Evolutionary conservation across 129 eudicot species (phyloP), one percentile per base, ranked within the genome.

Genomic region (Apium graveolens): DNA sequence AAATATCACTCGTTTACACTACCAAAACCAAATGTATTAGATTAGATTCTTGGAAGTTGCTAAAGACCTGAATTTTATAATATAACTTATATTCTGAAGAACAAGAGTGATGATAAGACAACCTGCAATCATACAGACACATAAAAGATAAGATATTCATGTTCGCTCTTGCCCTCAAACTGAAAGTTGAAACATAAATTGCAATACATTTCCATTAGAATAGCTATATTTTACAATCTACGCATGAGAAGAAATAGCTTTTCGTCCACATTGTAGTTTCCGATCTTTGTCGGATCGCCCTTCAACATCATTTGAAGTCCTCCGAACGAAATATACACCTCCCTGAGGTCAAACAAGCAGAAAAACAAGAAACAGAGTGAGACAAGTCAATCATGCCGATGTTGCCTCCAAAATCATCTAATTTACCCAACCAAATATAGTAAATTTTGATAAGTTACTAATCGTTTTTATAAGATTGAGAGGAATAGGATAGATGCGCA

Each of bases 291-390:
- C 24, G 86, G 87, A 13, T 83, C 85, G 44, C 96, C 96, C 79
- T 86, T 88, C 82, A 90, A 78, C 86, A 83, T 83, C 81, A 90
- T 81, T 78, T 92, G 97, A 76, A 90, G 97, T 79, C 96, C 97
- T 75, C 97, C 97, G 66, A 92, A 90, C 26, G 97, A 92, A 63
- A 92, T 79, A 82, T 82, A 90, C 29, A 85, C 88, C 77, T 78
- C 87, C 88, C 91, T 92, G 87, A 78, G 78, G 63, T 65, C 81
- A 82, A 66, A 39, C 11, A 24, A 65, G 35, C 41, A 65, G 34
- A 18, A 65, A 26, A 42, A 16, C 20, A 13, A 17, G 14, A 66
- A 66, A 66, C 24, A 14, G 31, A 13, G 8, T 66, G 17, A 31
- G 39, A 13, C 12, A 13, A 65, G 2, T 1, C 35, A 0, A 20